Base-by-base conservation (phyloP, 2,329 filamentous ascomycete species). In the Sporothrix brasiliensis region DNA sequence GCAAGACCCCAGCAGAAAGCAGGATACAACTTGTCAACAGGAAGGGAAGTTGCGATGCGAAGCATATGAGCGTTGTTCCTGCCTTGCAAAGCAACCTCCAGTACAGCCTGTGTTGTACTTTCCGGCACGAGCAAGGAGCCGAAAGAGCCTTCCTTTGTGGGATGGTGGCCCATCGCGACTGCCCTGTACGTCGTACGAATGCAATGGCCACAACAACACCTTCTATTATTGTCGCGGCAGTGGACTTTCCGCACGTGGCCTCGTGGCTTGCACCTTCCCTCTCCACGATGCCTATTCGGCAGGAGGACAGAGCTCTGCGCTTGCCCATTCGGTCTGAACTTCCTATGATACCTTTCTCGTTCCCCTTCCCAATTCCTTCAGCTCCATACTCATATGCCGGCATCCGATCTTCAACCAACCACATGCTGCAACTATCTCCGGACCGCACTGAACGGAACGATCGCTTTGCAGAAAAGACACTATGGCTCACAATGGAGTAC, bases 191-290 rank as follows among this genome's bases (percentile, higher is more conserved):
- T 2, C 34, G 34, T 34, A 34, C 34, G 6, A 34, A 34, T 34
- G 34, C 34, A 34, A 34, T 34, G 34, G 6, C 34, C 34, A 9
- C 34, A 9, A 34, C 34, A 9, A 9, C 34, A 34, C 5, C 34
- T 34, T 34, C 34, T 34, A 4, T 34, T 7, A 34, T 34, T 34
- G 34, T 34, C 34, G 34, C 34, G 34, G 34, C 34, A 34, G 34
- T 34, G 34, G 34, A 34, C 34, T 5, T 34, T 34, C 34, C 6
- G 34, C 4, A 34, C 6, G 27, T 34, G 34, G 34, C 7, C 34
- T 34, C 34, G 34, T n/a, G 21, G 27, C 58, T 13, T 13, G 56
- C 56, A 60, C 41, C 60, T 49, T 47, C 60, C 44, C 41, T 63
- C 4, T 27, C 21, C 13, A 63, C 60, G 56, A 61, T 49, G 39